Evolutionary conservation across 2,329 filamentous ascomycete species (phyloP).

Genomic region (Colletotrichum sp.): DNA sequence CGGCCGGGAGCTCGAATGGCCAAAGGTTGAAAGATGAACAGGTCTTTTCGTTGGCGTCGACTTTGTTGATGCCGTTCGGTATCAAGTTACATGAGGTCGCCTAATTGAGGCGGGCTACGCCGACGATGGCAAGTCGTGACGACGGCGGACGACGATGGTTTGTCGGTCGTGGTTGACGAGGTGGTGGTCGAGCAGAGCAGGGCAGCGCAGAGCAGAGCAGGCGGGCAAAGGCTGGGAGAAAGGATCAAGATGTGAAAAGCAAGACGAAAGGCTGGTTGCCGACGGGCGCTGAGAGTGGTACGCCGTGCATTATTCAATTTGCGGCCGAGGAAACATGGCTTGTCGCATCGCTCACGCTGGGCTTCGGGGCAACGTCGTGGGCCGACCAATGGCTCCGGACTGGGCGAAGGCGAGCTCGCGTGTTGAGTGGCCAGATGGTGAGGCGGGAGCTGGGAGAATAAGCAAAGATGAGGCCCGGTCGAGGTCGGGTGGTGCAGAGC

Average conservation of each 20-base stretch:
- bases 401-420: neutral
- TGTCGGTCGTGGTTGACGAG: neutral
- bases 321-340: conserved; percentile 17
- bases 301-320: conserved; percentile 13
- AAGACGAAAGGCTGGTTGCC: neutral
- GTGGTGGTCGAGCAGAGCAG: neutral
- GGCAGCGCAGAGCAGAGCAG: neutral
- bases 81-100: neutral
- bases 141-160: neutral
- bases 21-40: neutral
- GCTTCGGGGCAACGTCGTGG: neutral
- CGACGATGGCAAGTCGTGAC: neutral
- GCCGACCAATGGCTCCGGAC: neutral
- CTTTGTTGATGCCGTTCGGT: neutral
- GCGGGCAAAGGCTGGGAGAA: neutral
- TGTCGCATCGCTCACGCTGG: conserved; percentile 11
- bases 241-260: neutral
- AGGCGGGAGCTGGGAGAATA: neutral
- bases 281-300: neutral
- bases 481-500: neutral
- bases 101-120: neutral
- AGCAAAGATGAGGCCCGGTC: neutral
- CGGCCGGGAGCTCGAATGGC: neutral
- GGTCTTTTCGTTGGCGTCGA: neutral
- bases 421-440: neutral